phyloP scores from a whole-genome alignment of 306 rosid genomes.

The Vicia faba region DNA sequence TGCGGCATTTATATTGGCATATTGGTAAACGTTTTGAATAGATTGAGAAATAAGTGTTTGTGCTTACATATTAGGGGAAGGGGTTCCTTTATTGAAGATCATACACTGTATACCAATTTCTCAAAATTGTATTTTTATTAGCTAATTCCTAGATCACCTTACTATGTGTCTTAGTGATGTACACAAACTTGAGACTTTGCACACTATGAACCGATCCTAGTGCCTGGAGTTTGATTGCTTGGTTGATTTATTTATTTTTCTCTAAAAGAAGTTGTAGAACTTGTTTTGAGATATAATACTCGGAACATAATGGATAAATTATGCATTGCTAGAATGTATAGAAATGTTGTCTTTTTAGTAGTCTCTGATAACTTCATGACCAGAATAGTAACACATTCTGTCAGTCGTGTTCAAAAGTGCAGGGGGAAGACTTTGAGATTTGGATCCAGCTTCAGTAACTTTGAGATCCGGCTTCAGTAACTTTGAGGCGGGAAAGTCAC shows the following conservation, averaged over 20 bases:
- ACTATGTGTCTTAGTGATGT: slow-evolving; percentile 24
- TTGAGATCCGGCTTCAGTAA: too few relatives aligned
- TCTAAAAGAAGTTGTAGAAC: neutral
- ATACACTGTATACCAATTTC: slow-evolving; percentile 32
- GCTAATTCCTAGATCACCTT: slow-evolving; percentile 28
- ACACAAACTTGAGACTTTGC: too few relatives aligned
- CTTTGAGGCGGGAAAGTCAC: too few relatives aligned
- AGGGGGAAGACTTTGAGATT: too few relatives aligned
- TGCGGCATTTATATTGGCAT: slow-evolving; percentile 29
- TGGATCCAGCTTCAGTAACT: too few relatives aligned
- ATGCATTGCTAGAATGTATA: slow-evolving; percentile 5
- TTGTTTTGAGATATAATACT: slow-evolving; percentile 25
- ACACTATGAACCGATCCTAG: neutral
- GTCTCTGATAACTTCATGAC: slow-evolving; percentile 8
- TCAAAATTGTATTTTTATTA: slow-evolving; percentile 24
- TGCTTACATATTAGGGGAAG: slow-evolving; percentile 9
- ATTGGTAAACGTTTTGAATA: slow-evolving; percentile 32
- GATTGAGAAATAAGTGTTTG: slow-evolving; percentile 34
- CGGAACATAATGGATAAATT: neutral
- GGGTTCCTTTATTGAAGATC: slow-evolving; percentile 16
- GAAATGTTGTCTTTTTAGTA: neutral
- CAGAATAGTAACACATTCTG: neutral
- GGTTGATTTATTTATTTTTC: neutral
- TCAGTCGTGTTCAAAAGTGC: too few relatives aligned
- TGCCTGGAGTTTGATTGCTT: slow-evolving; percentile 29